Conservation (phyloP, 2,329 filamentous ascomycete genomes). For the Zelopaecilomyces penicillatus region DNA sequence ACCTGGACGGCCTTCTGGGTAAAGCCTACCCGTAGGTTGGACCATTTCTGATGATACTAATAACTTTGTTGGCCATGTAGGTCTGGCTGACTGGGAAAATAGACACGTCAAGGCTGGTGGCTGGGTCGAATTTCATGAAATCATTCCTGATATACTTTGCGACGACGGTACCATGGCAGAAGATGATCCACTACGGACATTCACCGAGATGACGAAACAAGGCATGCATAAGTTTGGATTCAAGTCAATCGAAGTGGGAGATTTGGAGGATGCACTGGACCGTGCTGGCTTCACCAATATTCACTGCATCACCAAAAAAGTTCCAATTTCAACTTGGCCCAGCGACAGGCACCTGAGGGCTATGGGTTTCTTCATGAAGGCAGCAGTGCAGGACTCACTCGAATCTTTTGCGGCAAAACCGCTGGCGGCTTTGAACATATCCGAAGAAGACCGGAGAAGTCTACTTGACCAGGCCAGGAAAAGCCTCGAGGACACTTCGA, state of each 20-base stretch:
- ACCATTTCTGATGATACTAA: not conserved
- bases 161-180: conserved; percentile 36
- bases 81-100: conserved; percentile 6
- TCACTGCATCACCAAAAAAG: conserved; percentile 31
- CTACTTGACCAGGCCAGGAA: conserved; percentile 23
- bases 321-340: conserved; percentile 39
- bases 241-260: conserved; percentile 25
- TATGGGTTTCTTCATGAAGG: conserved; percentile 36
- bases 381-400: conserved; percentile 32
- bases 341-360: conserved; percentile 31
- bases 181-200: conserved; percentile 28
- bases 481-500: conserved; percentile 24
- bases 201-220: conserved; percentile 22
- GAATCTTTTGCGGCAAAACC: conserved; percentile 35
- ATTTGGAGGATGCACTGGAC: conserved; percentile 28
- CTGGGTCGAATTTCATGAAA: conserved; percentile 44
- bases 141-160: conserved; percentile 31
- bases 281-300: conserved; percentile 37
- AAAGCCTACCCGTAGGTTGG: conserved; percentile 25
- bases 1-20: conserved; percentile 39
- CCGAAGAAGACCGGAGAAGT: conserved; percentile 24
- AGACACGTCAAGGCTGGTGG: conserved; percentile 38
- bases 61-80: too few relatives aligned
- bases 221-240: conserved; percentile 30
- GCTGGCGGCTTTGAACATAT: conserved; percentile 28